These are phyloP conservation scores for Blastobotrys buckinghamii DNA, from an alignment of 1,139 yeast genomes.

Conservation along the genomic window DNA sequence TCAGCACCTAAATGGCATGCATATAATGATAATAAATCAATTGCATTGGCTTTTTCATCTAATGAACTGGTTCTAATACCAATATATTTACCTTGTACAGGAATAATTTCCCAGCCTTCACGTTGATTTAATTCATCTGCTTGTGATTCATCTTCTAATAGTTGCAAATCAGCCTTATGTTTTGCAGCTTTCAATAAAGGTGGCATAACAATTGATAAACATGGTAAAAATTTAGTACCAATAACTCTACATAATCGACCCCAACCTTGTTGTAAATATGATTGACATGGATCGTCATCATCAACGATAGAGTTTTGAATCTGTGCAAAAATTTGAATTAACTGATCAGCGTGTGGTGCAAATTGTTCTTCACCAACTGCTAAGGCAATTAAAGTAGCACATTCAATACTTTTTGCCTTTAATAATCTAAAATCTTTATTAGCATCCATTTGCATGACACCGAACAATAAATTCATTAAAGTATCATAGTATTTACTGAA, in stretches of 20 bases:
- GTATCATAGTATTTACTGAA: constrained; percentile 91
- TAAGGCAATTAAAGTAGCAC: constrained; percentile 86
- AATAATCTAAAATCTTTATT: constrained; percentile 74
- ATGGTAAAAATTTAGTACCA: constrained; percentile 84
- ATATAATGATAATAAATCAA: constrained; percentile 82
- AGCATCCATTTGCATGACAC: constrained; percentile 72
- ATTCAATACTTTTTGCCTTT: constrained; percentile 92
- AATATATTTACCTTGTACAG: constrained; percentile 83
- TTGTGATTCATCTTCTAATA: constrained; percentile 83
- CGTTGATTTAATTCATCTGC: constrained; percentile 74
- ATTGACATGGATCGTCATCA: constrained; percentile 77
- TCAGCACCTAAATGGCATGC: constrained; percentile 79
- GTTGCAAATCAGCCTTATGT: constrained; percentile 81
- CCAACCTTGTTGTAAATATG: constrained; percentile 94
- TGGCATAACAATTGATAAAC: constrained; percentile 82
- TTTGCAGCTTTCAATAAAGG: constrained; percentile 80
- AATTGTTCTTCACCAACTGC: constrained; percentile 97
- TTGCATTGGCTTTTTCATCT: constrained; percentile 89
- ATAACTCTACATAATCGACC: constrained; percentile 83
- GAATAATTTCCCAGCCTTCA: constrained; percentile 95
- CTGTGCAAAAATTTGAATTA: constrained; percentile 65
- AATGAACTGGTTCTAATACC: constrained; percentile 90
- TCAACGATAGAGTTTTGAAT: constrained; percentile 48
- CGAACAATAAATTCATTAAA: constrained; percentile 81
- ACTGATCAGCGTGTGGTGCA: constrained; percentile 64